A percentile compares a stretch with the other conserved stretches of the same genome.
phyloP scores from a whole-genome alignment of 805 yeast species.

The Candida golubevii region DNA sequence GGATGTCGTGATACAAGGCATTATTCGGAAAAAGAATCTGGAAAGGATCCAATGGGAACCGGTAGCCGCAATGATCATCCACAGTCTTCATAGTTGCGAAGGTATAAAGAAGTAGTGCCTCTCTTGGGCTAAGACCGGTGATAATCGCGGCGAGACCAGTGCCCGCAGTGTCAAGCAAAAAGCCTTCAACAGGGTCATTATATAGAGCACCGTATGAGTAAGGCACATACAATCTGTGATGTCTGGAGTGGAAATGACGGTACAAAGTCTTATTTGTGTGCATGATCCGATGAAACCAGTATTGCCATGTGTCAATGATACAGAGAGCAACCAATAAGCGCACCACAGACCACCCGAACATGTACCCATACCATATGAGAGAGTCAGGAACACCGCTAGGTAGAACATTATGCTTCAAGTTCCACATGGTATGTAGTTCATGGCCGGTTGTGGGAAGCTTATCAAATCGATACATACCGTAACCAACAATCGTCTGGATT shows the following conservation, averaged over 20 bases:
- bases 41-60: slow-evolving; percentile 86
- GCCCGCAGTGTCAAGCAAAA: slow-evolving; percentile 85
- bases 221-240: slow-evolving; percentile 91
- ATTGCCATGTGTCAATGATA: slow-evolving; percentile 94
- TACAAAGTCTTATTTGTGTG: slow-evolving; percentile 75
- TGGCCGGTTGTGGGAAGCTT: slow-evolving; percentile 48
- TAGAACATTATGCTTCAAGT: slow-evolving; percentile 32
- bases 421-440: slow-evolving; percentile 47
- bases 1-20: slow-evolving; percentile 94
- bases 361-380: slow-evolving; percentile 49
- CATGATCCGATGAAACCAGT: slow-evolving; percentile 83
- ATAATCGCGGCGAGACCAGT: slow-evolving; percentile 76
- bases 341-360: slow-evolving; percentile 58
- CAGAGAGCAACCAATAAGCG: slow-evolving; percentile 61
- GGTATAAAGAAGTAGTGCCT: slow-evolving; percentile 66
- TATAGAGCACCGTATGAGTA: slow-evolving; percentile 95
- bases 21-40: slow-evolving; percentile 91
- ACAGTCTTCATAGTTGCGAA: slow-evolving; percentile 95
- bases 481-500: slow-evolving; percentile 74
- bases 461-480: slow-evolving; percentile 51
- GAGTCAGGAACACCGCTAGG: slow-evolving; percentile 45
- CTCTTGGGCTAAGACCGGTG: slow-evolving; percentile 69
- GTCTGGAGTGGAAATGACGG: slow-evolving; percentile 84
- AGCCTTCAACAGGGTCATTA: slow-evolving; percentile 93
- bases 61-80: slow-evolving; percentile 98